Percentiles rank a stretch among this genome's conserved stretches.
These are phyloP conservation scores for Lepidopterella palustris DNA, from an alignment of 495 filamentous ascomycete genomes.

Conservation along the genomic window DNA sequence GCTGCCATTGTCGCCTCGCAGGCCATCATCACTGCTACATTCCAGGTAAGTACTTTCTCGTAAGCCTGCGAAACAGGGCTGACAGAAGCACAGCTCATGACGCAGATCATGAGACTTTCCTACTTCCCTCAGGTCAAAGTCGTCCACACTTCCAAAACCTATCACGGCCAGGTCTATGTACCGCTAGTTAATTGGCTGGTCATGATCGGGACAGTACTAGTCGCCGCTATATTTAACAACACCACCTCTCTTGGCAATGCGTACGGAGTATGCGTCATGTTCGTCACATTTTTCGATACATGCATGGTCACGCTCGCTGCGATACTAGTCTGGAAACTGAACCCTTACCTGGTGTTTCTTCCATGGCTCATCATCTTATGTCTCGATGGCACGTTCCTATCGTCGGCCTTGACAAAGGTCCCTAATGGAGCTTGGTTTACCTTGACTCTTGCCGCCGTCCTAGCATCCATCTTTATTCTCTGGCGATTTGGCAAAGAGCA, in stretches of 20 bases:
- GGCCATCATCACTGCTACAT: constrained; percentile 69
- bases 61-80: background rate
- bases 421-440: constrained; percentile 73
- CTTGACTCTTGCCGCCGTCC: constrained; percentile 51
- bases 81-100: constrained; percentile 40
- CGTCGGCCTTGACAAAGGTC: constrained; percentile 60
- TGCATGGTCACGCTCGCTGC: constrained; percentile 62
- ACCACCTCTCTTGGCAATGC: constrained; percentile 49
- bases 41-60: constrained; percentile 41
- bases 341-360: constrained; percentile 49
- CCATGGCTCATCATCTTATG: constrained; percentile 57
- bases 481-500: constrained; percentile 71
- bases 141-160: constrained; percentile 56
- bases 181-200: constrained; percentile 67
- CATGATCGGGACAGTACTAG: constrained; percentile 67
- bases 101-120: constrained; percentile 65
- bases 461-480: constrained; percentile 56
- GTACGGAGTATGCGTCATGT: constrained; percentile 63
- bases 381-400: constrained; percentile 60
- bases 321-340: constrained; percentile 60
- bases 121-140: constrained; percentile 71
- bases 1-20: constrained; percentile 72
- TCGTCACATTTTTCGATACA: constrained; percentile 70
- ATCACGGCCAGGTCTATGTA: constrained; percentile 67
- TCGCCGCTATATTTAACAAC: constrained; percentile 67